A percentile compares a stretch with the other conserved stretches of the same genome.
Evolutionary conservation across 2,329 filamentous ascomycete genomes (phyloP).

Genomic region (Coniochaeta prunicola): DNA sequence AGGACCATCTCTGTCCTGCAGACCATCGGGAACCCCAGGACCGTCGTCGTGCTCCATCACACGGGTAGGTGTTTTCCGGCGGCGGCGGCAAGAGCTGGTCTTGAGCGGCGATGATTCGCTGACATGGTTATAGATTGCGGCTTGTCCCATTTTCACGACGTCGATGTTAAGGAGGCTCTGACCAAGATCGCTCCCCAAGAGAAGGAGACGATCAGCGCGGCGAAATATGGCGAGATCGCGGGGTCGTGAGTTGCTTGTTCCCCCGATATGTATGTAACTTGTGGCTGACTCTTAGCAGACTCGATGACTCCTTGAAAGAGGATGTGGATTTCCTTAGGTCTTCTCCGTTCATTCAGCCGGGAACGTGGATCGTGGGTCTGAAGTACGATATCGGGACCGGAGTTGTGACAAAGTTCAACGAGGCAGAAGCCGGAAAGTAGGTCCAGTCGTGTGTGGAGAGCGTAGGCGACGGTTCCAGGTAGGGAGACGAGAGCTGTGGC

Average conservation of each 20-base stretch:
- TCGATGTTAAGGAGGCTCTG: background rate
- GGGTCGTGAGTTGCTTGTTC: background rate
- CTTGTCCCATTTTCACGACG: background rate
- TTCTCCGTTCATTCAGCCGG: background rate
- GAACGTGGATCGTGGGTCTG: background rate
- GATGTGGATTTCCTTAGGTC: background rate
- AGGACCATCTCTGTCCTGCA: background rate
- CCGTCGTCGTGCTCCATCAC: background rate
- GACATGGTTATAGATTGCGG: background rate
- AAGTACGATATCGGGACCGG: background rate
- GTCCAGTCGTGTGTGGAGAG: background rate
- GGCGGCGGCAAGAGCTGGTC: no score
- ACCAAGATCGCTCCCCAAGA: background rate
- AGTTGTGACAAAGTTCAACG: conserved; percentile 14
- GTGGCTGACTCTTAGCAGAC: background rate
- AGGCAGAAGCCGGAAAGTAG: conserved; percentile 5
- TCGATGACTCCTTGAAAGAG: background rate
- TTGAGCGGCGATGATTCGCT: no score
- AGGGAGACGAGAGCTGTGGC: no score
- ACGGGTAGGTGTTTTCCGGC: background rate
- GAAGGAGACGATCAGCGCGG: background rate
- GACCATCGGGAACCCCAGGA: background rate
- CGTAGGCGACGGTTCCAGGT: no score
- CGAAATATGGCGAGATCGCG: background rate
- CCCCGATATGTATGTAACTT: background rate